These are phyloP conservation scores for Scedosporium boydii DNA, from an alignment of 2,329 filamentous ascomycete genomes.

Conservation along the genomic window DNA sequence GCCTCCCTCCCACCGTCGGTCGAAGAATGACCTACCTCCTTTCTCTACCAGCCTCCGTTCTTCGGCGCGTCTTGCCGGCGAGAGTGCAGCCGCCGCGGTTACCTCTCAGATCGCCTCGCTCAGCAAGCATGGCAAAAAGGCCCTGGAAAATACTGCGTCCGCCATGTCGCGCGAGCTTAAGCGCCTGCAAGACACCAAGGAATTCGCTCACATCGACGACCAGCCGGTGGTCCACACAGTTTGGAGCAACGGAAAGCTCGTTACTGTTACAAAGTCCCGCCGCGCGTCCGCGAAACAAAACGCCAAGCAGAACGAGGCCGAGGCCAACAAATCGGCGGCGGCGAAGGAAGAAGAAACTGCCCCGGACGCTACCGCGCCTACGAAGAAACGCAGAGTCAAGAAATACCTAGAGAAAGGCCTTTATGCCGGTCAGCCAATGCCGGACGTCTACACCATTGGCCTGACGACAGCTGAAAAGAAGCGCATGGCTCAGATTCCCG, in stretches of 20 bases:
- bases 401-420: slow-evolving; percentile 75
- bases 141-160: slow-evolving; percentile 35
- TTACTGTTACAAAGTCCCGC: slow-evolving; percentile 34
- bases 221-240: slow-evolving; percentile 47
- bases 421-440: slow-evolving; percentile 69
- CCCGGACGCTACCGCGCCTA: slow-evolving; percentile 20
- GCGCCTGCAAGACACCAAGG: slow-evolving; percentile 53
- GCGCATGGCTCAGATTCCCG: slow-evolving; percentile 35
- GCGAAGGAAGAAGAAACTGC: slow-evolving; percentile 13
- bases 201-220: slow-evolving; percentile 50
- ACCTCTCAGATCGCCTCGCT: slow-evolving; percentile 39
- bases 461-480: slow-evolving; percentile 43
- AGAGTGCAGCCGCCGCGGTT: slow-evolving; percentile 1
- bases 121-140: slow-evolving; percentile 51
- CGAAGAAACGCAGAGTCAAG: slow-evolving; percentile 47
- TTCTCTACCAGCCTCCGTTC: background rate
- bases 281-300: slow-evolving; percentile 29
- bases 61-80: background rate
- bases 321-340: background rate
- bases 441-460: slow-evolving; percentile 35
- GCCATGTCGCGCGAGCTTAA: slow-evolving; percentile 47
- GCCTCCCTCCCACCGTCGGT: slow-evolving; percentile 17
- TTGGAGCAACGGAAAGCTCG: slow-evolving; percentile 57
- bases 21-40: background rate
- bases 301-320: slow-evolving; percentile 17